Evolutionary conservation across 1,284 basidiomycete genomes (phyloP), one percentile per base, ranked within the genome.

Genomic region (Phellopilus nigrolimitatus): DNA sequence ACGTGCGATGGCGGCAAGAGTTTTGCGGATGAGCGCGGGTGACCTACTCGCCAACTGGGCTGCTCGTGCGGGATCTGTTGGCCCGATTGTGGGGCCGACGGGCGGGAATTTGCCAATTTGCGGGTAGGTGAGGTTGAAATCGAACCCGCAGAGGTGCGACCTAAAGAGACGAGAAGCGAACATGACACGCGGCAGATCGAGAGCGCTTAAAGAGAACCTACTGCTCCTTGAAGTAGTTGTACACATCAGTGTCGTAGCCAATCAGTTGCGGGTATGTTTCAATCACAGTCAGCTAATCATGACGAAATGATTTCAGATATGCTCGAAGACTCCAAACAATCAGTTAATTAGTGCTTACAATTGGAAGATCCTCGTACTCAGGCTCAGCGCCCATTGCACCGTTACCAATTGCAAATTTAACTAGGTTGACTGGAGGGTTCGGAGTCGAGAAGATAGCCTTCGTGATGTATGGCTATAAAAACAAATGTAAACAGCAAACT

Each of bases 261-360:
- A 88, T 84, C 25, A 88, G 66, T 64, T 87, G 84, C 1, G 85
- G 85, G 59, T 79, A 84, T 2, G 85, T 87, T 65, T 84, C 76
- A 10, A 88, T 66, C 25, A 82, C 70, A 45, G 64, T 72, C 33
- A 79, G 59, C 80, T 83, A 45, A 3, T n/a, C n/a, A 19, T 31
- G 57, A 49, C n/a, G 13, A 41, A 36, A 17, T 41, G 15, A 41
- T 22, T 31, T 7, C 44, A 15, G 22, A 36, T 37, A 17, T 15
- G 36, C 17, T 15, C n/a, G n/a, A n/a, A 33, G 21, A 19, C 33
- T 12, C 34, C 28, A 9, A 21, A 36, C 22, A 27, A 25, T 8
- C 8, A 33, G 13, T 36, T 5, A 33, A 24, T 2, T 10, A 2
- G 36, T 28, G 63, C 73, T 59, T 61, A 86, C 80, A 8, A 78